These are phyloP conservation scores for Plasmopara halstedii DNA, from an alignment of 352 stramenopile species.

Conservation along the genomic window DNA sequence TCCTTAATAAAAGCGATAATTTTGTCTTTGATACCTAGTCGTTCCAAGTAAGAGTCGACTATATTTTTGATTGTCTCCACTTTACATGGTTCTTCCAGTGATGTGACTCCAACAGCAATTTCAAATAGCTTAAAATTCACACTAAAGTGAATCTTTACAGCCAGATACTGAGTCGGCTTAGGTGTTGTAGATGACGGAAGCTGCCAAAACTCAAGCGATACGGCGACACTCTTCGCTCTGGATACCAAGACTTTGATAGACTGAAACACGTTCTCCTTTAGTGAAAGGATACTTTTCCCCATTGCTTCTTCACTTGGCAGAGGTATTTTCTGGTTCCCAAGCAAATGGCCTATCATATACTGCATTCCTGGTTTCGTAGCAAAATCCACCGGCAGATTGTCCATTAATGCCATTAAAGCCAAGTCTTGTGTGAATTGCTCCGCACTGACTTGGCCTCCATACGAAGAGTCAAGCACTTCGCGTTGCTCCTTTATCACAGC, in stretches of 20 bases:
- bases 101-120: constrained; percentile 47
- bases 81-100: constrained; percentile 30
- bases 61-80: constrained; percentile 39
- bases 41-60: constrained; percentile 54
- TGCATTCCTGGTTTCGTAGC: constrained; percentile 52
- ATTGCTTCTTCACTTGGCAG: constrained; percentile 52
- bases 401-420: constrained; percentile 58
- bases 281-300: constrained; percentile 50
- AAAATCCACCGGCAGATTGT: constrained; percentile 67
- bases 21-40: constrained; percentile 67
- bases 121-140: constrained; percentile 66
- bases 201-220: constrained; percentile 64
- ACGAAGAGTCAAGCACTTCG: constrained; percentile 14
- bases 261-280: constrained; percentile 67
- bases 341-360: constrained; percentile 55
- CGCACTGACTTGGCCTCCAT: constrained; percentile 25
- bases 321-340: constrained; percentile 59
- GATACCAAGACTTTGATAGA: constrained; percentile 59
- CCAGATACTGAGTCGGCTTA: constrained; percentile 46
- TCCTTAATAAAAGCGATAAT: constrained; percentile 55
- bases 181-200: constrained; percentile 25
- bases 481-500: constrained; percentile 41
- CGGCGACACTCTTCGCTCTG: constrained; percentile 44
- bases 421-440: constrained; percentile 72
- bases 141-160: constrained; percentile 69